A percentile compares a stretch with the other conserved stretches of the same genome.
These are phyloP conservation scores for Fagus sylvatica DNA, from an alignment of 306 rosid genomes.

Conservation along the genomic window DNA sequence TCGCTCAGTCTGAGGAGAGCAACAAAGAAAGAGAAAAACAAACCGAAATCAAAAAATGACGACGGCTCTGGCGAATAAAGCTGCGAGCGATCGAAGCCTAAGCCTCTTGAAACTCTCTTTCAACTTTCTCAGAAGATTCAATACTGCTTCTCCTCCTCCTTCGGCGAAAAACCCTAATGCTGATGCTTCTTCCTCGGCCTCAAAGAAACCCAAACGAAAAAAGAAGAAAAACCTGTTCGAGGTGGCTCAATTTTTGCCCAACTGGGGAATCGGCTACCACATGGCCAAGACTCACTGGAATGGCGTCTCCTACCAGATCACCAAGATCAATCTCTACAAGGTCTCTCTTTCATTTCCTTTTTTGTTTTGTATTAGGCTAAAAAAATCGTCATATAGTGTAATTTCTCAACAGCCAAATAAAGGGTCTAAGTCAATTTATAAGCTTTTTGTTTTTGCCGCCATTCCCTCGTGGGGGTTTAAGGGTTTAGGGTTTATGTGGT, in stretches of 20 bases:
- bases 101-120: slow-evolving; percentile 42
- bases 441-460: background rate
- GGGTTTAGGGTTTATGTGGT: slow-evolving; percentile 26
- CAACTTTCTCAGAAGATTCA: slow-evolving; percentile 54
- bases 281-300: slow-evolving; percentile 93
- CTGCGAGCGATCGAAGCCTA: slow-evolving; percentile 34
- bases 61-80: slow-evolving; percentile 42
- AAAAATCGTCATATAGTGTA: background rate
- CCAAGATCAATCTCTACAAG: slow-evolving; percentile 95
- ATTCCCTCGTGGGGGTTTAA: background rate
- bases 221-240: slow-evolving; percentile 94
- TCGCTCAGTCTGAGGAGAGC: background rate
- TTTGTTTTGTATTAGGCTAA: background rate
- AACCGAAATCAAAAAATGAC: slow-evolving; percentile 44
- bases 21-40: background rate
- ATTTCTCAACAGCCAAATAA: background rate
- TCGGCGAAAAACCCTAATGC: slow-evolving; percentile 37
- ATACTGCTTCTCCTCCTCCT: slow-evolving; percentile 32
- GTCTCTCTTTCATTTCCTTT: slow-evolving; percentile 25
- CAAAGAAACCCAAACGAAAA: slow-evolving; percentile 63
- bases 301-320: slow-evolving; percentile 79
- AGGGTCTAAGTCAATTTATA: background rate
- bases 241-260: slow-evolving; percentile 85
- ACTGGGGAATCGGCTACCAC: slow-evolving; percentile 89
- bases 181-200: slow-evolving; percentile 6